Evolutionary conservation across 345 rosid genomes (phyloP).

Genomic region (Trapa incisa): DNA sequence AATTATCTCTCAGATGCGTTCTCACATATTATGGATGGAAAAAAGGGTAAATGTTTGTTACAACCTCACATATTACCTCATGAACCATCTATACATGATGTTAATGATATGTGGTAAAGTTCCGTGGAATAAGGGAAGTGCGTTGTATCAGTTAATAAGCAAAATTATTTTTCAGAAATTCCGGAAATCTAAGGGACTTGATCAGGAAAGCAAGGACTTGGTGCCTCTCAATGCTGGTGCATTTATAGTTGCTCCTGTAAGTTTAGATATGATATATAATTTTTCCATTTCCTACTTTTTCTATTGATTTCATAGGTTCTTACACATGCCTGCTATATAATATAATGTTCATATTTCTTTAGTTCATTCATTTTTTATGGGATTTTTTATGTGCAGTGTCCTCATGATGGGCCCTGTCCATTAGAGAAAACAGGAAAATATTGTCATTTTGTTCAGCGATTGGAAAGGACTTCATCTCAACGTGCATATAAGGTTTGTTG

Average conservation of each 20-base stretch:
- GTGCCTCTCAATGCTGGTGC: conserved; percentile 55
- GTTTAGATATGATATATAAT: conserved; percentile 16
- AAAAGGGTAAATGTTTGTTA: conserved; percentile 41
- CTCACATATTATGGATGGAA: conserved; percentile 96
- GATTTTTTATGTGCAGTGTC: conserved; percentile 46
- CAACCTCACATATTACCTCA: not conserved
- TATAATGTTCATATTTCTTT: not conserved
- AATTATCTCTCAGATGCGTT: conserved; percentile 87
- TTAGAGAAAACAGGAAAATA: conserved; percentile 73
- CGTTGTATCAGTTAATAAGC: too few species aligned
- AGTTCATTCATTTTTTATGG: conserved; percentile 1
- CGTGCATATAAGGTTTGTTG: conserved; percentile 71
- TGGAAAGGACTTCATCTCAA: conserved; percentile 90
- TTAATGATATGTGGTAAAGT: not conserved
- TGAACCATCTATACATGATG: not conserved
- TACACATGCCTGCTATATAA: not conserved
- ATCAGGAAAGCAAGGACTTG: conserved; percentile 37
- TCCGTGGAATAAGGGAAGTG: too few species aligned
- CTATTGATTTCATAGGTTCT: not conserved
- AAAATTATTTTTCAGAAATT: conserved; percentile 32
- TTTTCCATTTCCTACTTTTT: not conserved
- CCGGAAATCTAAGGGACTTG: conserved; percentile 36
- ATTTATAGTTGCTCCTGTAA: conserved; percentile 84
- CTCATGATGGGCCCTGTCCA: conserved; percentile 88
- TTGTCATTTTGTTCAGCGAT: conserved; percentile 85